Conservation (phyloP, 495 filamentous ascomycete genomes). For the Lindgomyces ingoldianus region DNA sequence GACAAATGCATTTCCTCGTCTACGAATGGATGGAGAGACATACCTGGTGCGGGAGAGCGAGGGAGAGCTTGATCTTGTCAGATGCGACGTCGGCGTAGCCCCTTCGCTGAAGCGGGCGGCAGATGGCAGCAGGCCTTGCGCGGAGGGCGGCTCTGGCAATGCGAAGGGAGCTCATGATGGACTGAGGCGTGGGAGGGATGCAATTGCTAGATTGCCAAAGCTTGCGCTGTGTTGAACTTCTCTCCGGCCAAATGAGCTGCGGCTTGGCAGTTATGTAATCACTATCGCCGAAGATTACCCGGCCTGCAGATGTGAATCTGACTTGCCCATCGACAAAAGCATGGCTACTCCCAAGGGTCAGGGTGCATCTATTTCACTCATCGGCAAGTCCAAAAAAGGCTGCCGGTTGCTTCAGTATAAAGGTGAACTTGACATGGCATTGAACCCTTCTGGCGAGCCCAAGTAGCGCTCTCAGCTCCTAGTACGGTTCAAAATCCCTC, state of each 20-base stretch:
- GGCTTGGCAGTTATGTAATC: not conserved
- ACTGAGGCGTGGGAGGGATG: slow-evolving; percentile 30
- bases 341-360: no score
- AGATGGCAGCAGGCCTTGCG: slow-evolving; percentile 68
- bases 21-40: slow-evolving; percentile 36
- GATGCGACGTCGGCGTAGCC: slow-evolving; percentile 91
- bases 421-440: no score
- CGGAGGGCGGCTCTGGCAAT: slow-evolving; percentile 84
- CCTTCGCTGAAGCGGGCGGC: slow-evolving; percentile 74
- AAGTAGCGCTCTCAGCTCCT: no score
- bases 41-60: slow-evolving; percentile 98
- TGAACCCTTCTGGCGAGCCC: no score
- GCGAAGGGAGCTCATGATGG: slow-evolving; percentile 84
- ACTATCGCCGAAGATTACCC: slow-evolving; percentile 5
- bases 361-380: no score
- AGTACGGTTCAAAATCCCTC: no score
- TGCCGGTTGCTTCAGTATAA: no score
- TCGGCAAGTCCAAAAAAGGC: no score
- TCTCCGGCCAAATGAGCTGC: slow-evolving; percentile 3
- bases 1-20: no score
- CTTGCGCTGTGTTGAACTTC: not conserved
- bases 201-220: slow-evolving; percentile 36
- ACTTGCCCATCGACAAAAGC: no score
- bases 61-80: slow-evolving; percentile 96
- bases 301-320: not conserved